These are phyloP conservation scores for Bruguiera hainesii DNA, from an alignment of 441 rosid species.

Conservation along the genomic window DNA sequence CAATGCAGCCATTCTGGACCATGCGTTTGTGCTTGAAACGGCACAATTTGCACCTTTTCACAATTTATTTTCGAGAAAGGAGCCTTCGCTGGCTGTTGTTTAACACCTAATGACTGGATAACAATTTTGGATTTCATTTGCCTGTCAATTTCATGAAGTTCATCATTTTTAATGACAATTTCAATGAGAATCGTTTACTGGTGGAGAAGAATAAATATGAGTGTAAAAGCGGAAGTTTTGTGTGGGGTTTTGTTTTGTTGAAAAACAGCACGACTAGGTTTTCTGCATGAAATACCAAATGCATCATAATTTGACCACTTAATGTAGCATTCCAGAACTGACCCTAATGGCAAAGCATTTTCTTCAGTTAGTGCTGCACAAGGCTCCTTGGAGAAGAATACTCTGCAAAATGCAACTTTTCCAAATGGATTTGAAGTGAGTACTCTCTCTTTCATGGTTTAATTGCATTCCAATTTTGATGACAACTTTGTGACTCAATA, in stretches of 20 bases:
- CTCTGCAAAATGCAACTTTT: constrained; percentile 42
- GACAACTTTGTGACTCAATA: background rate
- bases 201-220: no score
- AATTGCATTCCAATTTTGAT: background rate
- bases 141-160: background rate
- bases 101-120: background rate
- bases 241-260: no score
- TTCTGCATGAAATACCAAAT: no score
- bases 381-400: constrained; percentile 38
- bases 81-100: background rate
- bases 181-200: background rate
- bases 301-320: background rate
- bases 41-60: background rate
- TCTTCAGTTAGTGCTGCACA: constrained; percentile 30
- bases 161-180: background rate
- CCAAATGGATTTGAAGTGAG: constrained; percentile 81
- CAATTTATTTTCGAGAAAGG: background rate
- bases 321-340: background rate
- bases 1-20: no score
- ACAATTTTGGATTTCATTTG: background rate
- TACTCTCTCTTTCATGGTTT: background rate
- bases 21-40: background rate
- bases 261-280: no score
- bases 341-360: constrained; percentile 22
- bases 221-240: no score